These are phyloP conservation scores for Globisporangium irregulare DNA, from an alignment of 352 stramenopile genomes.

Conservation along the genomic window DNA sequence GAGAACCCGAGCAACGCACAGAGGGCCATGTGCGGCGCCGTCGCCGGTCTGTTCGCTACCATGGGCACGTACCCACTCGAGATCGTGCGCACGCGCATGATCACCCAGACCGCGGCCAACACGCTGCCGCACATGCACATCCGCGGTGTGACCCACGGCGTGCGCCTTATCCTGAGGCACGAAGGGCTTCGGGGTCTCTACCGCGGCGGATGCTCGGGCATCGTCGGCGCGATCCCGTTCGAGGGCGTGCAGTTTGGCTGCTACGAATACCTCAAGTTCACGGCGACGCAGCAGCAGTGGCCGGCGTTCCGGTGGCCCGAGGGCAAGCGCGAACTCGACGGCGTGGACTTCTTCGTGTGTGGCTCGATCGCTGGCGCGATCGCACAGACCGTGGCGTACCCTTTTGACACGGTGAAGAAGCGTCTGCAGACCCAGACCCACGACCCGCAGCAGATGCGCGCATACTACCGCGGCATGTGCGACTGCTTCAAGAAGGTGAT, in stretches of 20 bases:
- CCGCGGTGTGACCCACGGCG: conserved; percentile 50
- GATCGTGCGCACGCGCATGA: conserved; percentile 80
- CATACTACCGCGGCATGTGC: conserved; percentile 63
- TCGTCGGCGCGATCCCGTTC: conserved; percentile 75
- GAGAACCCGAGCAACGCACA: conserved; percentile 39
- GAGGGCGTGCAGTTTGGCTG: conserved; percentile 82
- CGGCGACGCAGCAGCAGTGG: conserved; percentile 43
- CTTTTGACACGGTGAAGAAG: conserved; percentile 85
- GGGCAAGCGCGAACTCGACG: conserved; percentile 65
- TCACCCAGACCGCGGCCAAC: conserved; percentile 42
- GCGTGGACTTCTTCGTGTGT: conserved; percentile 75
- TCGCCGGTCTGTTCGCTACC: conserved; percentile 64
- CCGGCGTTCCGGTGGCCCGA: conserved; percentile 60
- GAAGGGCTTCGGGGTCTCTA: conserved; percentile 77
- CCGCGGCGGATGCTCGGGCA: conserved; percentile 55
- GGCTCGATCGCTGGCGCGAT: conserved; percentile 67
- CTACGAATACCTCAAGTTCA: conserved; percentile 78
- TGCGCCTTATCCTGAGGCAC: conserved; percentile 51
- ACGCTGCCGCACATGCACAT: conserved; percentile 42
- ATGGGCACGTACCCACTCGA: conserved; percentile 80
- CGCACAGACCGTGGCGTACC: conserved; percentile 81
- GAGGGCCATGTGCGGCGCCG: conserved; percentile 52
- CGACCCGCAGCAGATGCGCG: background rate
- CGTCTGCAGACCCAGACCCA: conserved; percentile 56
- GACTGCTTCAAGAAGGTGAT: conserved; percentile 78